A percentile compares a stretch with the other conserved stretches of the same genome.
Evolutionary conservation across 2,329 filamentous ascomycete species (phyloP).

Genomic region (Epichloe uncinata): DNA sequence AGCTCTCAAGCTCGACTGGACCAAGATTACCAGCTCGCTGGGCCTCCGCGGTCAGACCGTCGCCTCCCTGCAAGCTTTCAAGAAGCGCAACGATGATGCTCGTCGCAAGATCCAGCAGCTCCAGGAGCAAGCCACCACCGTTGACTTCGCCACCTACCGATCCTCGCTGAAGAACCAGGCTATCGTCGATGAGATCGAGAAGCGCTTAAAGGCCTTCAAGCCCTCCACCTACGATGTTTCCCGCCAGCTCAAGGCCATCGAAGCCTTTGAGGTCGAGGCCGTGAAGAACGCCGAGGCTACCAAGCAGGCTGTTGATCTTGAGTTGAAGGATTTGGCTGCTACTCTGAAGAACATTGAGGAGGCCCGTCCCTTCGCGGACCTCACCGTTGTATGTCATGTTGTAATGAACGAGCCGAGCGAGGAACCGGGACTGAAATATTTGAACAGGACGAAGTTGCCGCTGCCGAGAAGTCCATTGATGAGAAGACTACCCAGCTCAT

Average conservation of each 20-base stretch:
- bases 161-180: conserved; percentile 88
- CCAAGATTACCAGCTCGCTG: conserved; percentile 84
- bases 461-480: conserved; percentile 92
- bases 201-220: conserved; percentile 84
- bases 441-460: conserved; percentile 77
- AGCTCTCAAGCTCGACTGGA: conserved; percentile 99
- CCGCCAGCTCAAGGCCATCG: conserved; percentile 95
- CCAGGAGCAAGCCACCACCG: conserved; percentile 66
- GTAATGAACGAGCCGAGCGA: neutral
- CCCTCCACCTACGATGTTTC: conserved; percentile 82
- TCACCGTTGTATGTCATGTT: conserved; percentile 74
- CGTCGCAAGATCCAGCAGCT: conserved; percentile 84
- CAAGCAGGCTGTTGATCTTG: conserved; percentile 88
- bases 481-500: conserved; percentile 92
- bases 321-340: conserved; percentile 86
- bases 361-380: conserved; percentile 87
- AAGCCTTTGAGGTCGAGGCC: conserved; percentile 94
- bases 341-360: conserved; percentile 96
- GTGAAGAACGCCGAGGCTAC: conserved; percentile 94
- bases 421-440: conserved; percentile 13
- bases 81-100: conserved; percentile 98
- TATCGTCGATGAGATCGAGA: conserved; percentile 93
- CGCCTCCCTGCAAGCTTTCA: conserved; percentile 85
- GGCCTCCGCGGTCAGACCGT: conserved; percentile 94
- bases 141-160: conserved; percentile 94